Conservation (phyloP, 2,329 filamentous ascomycete genomes). For the Ophiobolus disseminans region DNA sequence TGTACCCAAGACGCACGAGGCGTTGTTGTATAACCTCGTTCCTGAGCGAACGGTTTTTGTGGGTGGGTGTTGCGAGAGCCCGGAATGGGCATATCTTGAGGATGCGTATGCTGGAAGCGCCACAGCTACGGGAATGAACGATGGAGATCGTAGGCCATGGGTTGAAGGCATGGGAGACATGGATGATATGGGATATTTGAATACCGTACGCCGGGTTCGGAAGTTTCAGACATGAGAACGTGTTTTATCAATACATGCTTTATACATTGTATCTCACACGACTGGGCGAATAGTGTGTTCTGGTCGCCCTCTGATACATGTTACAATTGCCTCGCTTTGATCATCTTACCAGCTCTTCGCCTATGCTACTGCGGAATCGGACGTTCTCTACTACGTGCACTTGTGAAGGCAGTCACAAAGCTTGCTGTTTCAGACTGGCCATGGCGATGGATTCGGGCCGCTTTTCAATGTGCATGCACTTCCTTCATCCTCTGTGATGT, state of each 20-base stretch:
- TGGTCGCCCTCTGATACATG: no score
- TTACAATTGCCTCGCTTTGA: no score
- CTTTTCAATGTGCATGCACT: no score
- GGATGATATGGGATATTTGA: slow-evolving; percentile 41
- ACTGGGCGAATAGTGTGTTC: no score
- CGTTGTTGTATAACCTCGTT: slow-evolving; percentile 23
- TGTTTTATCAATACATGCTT: no score
- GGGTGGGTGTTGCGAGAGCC: slow-evolving; percentile 39
- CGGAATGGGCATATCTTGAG: slow-evolving; percentile 47
- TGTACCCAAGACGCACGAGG: slow-evolving; percentile 61
- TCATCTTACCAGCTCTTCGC: no score
- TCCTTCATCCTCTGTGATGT: no score
- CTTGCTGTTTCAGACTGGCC: no score
- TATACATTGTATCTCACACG: neutral
- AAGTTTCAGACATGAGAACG: slow-evolving; percentile 38
- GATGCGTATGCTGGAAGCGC: slow-evolving; percentile 22
- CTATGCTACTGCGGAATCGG: no score
- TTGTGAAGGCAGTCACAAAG: no score
- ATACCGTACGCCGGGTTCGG: slow-evolving; percentile 36
- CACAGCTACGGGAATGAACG: neutral
- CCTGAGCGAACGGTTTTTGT: slow-evolving; percentile 42
- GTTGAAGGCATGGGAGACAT: slow-evolving; percentile 17
- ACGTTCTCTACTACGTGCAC: no score
- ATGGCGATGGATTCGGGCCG: no score
- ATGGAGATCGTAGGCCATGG: slow-evolving; percentile 1